These are phyloP conservation scores for Aspergillus coremiiformis DNA, from an alignment of 495 filamentous ascomycete species.

Conservation along the genomic window DNA sequence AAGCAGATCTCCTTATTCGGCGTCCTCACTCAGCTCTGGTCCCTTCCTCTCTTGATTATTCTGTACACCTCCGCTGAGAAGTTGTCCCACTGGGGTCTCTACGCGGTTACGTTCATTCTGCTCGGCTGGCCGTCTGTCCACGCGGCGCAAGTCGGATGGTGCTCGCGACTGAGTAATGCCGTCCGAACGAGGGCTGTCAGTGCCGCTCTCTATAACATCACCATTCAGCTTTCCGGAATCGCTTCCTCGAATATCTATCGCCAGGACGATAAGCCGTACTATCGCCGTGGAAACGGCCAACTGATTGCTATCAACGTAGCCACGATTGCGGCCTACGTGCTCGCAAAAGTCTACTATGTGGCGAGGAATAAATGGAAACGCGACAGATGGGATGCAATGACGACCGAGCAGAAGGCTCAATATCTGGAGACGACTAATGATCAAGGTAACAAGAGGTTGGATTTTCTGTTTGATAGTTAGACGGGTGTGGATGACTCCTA, in stretches of 20 bases:
- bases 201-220: slow-evolving; percentile 48
- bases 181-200: slow-evolving; percentile 49
- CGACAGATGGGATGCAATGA: slow-evolving; percentile 15
- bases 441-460: slow-evolving; percentile 31
- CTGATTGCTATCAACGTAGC: slow-evolving; percentile 41
- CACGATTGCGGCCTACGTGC: slow-evolving; percentile 29
- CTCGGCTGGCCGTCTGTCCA: slow-evolving; percentile 45
- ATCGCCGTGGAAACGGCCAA: slow-evolving; percentile 43
- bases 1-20: slow-evolving; percentile 42
- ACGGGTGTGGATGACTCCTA: background rate
- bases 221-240: slow-evolving; percentile 42
- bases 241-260: slow-evolving; percentile 50
- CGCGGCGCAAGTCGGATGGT: slow-evolving; percentile 27
- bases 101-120: slow-evolving; percentile 47
- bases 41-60: slow-evolving; percentile 30
- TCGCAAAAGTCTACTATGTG: slow-evolving; percentile 35
- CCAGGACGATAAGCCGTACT: slow-evolving; percentile 49
- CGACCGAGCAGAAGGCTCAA: slow-evolving; percentile 13
- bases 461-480: slow-evolving; percentile 28
- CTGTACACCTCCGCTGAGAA: slow-evolving; percentile 33
- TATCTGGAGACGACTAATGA: slow-evolving; percentile 31
- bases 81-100: slow-evolving; percentile 47
- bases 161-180: slow-evolving; percentile 43
- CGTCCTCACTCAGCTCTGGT: slow-evolving; percentile 21
- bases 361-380: slow-evolving; percentile 25